Evolutionary conservation across 2,329 filamentous ascomycete species (phyloP).

Genomic region (Dissoconium aciculare): DNA sequence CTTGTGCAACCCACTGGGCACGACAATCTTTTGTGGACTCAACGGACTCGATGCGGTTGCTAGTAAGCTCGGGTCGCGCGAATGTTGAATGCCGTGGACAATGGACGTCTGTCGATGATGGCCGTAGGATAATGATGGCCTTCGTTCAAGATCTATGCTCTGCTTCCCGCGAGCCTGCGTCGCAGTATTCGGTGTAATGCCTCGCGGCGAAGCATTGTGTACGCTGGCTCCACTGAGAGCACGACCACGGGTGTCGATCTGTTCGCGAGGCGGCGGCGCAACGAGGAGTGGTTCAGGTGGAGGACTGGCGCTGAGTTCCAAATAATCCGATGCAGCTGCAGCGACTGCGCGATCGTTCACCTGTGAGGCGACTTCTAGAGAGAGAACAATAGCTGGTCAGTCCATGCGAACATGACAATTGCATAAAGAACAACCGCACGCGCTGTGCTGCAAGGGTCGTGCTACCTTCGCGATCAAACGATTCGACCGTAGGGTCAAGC

Average conservation of each 20-base stretch:
- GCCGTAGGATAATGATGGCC: constrained; percentile 48
- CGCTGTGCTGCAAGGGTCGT: too few relatives aligned
- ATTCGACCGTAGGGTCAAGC: too few relatives aligned
- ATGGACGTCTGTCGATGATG: constrained; percentile 96
- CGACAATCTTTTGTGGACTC: constrained; percentile 70
- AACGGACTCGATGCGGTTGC: constrained; percentile 66
- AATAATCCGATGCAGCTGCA: too few relatives aligned
- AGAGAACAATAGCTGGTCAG: too few relatives aligned
- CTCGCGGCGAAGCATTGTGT: constrained; percentile 30
- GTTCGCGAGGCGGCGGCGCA: constrained; percentile 25
- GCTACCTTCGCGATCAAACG: too few relatives aligned
- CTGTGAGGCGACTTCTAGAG: too few relatives aligned
- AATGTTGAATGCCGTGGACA: constrained; percentile 89
- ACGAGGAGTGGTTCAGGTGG: constrained; percentile 21
- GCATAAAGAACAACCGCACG: too few relatives aligned
- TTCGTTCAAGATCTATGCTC: constrained; percentile 31
- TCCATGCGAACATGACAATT: too few relatives aligned
- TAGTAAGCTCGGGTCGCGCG: constrained; percentile 71
- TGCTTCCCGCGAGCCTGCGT: constrained; percentile 25
- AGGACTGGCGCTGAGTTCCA: constrained; percentile 16
- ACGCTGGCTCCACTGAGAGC: constrained; percentile 29
- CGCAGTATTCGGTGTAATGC: constrained; percentile 27
- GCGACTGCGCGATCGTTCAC: too few relatives aligned
- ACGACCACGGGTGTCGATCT: constrained; percentile 31
- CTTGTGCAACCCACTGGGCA: constrained; percentile 19